These are phyloP conservation scores for Boletus tomentosulus DNA, from an alignment of 768 basidiomycete species.

Conservation along the genomic window DNA sequence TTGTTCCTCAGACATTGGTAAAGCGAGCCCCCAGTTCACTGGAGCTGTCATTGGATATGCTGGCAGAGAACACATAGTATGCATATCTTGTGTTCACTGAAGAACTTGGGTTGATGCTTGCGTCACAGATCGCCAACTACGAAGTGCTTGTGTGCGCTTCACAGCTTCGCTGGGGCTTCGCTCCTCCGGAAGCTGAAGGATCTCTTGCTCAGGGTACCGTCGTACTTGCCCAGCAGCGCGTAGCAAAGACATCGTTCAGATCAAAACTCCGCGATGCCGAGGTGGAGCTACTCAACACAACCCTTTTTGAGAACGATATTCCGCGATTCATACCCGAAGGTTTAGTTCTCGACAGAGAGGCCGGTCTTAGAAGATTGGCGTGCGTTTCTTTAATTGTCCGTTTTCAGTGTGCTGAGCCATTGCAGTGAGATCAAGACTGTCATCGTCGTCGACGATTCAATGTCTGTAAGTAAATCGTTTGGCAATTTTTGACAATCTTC, in stretches of 20 bases:
- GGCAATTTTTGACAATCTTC: neutral
- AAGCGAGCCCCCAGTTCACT: constrained; percentile 28
- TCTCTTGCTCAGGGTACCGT: constrained; percentile 27
- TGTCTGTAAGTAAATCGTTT: constrained; percentile 26
- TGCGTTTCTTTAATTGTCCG: constrained; percentile 11
- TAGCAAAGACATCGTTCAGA: neutral
- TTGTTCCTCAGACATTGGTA: constrained; percentile 30
- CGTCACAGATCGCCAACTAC: constrained; percentile 25
- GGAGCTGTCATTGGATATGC: constrained; percentile 32
- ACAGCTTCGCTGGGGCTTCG: constrained; percentile 31
- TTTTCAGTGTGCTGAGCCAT: neutral
- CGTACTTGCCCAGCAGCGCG: constrained; percentile 26
- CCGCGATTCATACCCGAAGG: constrained; percentile 22
- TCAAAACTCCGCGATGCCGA: constrained; percentile 5
- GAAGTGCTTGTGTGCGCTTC: constrained; percentile 36
- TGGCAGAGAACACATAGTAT: constrained; percentile 33
- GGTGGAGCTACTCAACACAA: constrained; percentile 23
- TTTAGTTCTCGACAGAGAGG: constrained; percentile 18
- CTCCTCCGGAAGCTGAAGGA: constrained; percentile 7
- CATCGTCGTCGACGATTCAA: constrained; percentile 39
- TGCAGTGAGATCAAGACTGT: constrained; percentile 38
- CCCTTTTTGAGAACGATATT: constrained; percentile 26
- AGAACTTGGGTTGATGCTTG: neutral
- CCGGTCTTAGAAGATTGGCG: constrained; percentile 21
- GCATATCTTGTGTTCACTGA: neutral